A percentile compares a stretch with the other conserved stretches of the same genome.
Evolutionary conservation across 2,329 filamentous ascomycete species (phyloP).

Genomic region (Lasiodiplodia gonubiensis): DNA sequence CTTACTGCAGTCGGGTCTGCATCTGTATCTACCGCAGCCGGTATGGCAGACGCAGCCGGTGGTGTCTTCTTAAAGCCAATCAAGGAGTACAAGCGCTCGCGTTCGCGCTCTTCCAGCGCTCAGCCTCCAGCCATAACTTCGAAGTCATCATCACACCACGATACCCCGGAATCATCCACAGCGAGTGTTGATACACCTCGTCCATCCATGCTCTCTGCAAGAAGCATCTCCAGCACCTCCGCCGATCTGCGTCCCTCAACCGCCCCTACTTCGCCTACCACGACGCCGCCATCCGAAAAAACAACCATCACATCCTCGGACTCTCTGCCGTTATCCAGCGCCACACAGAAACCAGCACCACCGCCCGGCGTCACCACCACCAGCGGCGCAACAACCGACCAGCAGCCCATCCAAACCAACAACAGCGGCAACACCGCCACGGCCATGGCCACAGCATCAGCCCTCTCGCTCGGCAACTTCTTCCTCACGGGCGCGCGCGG

Average conservation of each 20-base stretch:
- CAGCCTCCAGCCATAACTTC: not conserved
- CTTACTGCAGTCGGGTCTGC: slow-evolving; percentile 68
- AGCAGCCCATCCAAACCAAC: not conserved
- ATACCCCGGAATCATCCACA: not conserved
- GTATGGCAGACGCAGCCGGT: slow-evolving; percentile 64
- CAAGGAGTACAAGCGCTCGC: slow-evolving; percentile 10
- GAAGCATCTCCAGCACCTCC: not conserved
- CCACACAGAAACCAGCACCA: not conserved
- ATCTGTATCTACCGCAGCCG: slow-evolving; percentile 60
- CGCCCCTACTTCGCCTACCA: not conserved
- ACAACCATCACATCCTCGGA: too few species aligned
- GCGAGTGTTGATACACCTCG: not conserved
- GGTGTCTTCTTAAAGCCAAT: slow-evolving; percentile 52
- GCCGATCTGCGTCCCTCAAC: not conserved
- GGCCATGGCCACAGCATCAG: slow-evolving; percentile 30
- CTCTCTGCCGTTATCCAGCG: not conserved
- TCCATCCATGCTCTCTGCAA: not conserved
- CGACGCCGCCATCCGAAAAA: not conserved
- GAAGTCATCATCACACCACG: not conserved
- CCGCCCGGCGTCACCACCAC: not conserved
- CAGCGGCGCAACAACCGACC: not conserved
- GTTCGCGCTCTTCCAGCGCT: not conserved
- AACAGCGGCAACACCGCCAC: slow-evolving; percentile 25
- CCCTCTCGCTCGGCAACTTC: slow-evolving; percentile 36
- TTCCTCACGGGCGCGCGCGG: slow-evolving; percentile 39